Conservation (phyloP, 495 filamentous ascomycete genomes). For the Penicillium bovifimosum region DNA sequence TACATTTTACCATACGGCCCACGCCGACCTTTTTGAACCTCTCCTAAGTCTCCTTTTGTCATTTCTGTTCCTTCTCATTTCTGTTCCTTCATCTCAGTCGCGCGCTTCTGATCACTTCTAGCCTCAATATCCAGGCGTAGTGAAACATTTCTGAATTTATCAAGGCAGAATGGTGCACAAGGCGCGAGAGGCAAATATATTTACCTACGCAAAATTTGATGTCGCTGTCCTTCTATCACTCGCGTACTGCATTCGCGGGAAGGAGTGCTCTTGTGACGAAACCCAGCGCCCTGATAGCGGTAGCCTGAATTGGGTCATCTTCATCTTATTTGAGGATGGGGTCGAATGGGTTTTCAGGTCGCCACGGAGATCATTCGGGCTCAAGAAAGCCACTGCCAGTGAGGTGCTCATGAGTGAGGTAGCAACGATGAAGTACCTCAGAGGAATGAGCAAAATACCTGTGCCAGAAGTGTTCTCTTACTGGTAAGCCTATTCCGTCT, state of each 20-base stretch:
- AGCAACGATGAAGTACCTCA: background rate
- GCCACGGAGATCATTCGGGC: background rate
- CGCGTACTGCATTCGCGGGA: background rate
- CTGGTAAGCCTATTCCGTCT: background rate
- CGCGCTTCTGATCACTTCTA: too few species aligned
- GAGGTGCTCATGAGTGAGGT: background rate
- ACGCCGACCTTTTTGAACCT: too few species aligned
- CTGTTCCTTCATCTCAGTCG: too few species aligned
- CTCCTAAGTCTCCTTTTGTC: too few species aligned
- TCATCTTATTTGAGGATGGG: background rate
- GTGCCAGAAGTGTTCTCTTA: background rate
- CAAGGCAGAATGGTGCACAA: too few species aligned
- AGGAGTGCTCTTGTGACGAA: background rate
- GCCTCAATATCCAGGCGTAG: too few species aligned
- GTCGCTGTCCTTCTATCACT: background rate
- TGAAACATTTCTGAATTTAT: too few species aligned
- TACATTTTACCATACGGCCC: too few species aligned
- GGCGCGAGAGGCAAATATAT: too few species aligned
- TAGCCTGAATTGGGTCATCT: background rate
- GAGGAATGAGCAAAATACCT: background rate
- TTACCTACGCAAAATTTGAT: background rate
- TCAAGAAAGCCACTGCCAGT: background rate
- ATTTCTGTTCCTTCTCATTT: too few species aligned
- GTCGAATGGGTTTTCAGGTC: background rate
- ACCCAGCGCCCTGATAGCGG: background rate